Conservation (phyloP, 2,329 filamentous ascomycete species). For the Fusarium mexicanum region DNA sequence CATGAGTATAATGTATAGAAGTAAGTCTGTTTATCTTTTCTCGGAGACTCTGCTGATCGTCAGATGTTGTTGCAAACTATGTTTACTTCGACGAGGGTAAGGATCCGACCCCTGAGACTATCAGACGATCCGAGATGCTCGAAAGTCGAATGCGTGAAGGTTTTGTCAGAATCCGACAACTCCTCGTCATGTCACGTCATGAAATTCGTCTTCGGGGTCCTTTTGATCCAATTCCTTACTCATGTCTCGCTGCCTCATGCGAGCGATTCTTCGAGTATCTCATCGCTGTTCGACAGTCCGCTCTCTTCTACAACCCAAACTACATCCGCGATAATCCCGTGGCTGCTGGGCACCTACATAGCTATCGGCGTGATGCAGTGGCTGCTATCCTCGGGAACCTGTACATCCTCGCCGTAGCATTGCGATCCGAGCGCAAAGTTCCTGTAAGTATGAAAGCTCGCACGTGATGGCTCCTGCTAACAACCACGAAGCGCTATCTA, state of each 20-base stretch:
- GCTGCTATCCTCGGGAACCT: conserved; percentile 67
- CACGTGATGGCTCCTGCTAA: background rate
- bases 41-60: background rate
- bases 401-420: conserved; percentile 65
- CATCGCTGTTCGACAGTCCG: conserved; percentile 66
- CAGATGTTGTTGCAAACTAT: conserved; percentile 63
- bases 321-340: conserved; percentile 61
- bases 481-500: conserved; percentile 57
- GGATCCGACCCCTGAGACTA: conserved; percentile 61
- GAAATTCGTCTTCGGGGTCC: conserved; percentile 67
- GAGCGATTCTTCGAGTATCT: conserved; percentile 69
- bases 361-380: conserved; percentile 64
- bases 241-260: conserved; percentile 63
- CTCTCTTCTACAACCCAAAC: conserved; percentile 65
- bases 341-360: conserved; percentile 60
- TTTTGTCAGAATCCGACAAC: conserved; percentile 66
- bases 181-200: conserved; percentile 66
- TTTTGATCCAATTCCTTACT: conserved; percentile 66
- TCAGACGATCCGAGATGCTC: conserved; percentile 64
- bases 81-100: conserved; percentile 67
- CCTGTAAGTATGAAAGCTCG: conserved; percentile 50
- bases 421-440: conserved; percentile 60
- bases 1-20: conserved; percentile 65
- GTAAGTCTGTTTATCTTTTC: conserved; percentile 41
- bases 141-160: conserved; percentile 69